These are phyloP conservation scores for Micractinium conductrix DNA, from an alignment of 139 green algal species.

Conservation along the genomic window DNA sequence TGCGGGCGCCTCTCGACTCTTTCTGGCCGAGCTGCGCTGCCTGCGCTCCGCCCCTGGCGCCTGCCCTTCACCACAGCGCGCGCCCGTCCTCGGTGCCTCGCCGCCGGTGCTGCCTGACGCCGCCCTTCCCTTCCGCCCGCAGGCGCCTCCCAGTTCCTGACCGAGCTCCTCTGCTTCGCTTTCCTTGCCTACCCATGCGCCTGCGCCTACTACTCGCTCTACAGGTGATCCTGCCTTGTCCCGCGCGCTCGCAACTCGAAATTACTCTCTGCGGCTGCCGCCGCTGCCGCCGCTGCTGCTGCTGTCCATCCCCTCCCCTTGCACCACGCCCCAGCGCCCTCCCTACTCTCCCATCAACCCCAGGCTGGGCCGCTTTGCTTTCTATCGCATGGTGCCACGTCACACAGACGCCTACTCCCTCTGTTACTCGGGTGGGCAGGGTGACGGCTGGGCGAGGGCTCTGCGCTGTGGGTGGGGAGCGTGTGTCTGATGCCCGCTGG, in stretches of 20 bases:
- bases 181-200: constrained; percentile 53
- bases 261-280: too few species aligned
- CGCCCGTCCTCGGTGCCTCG: too few species aligned
- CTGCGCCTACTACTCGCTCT: constrained; percentile 58
- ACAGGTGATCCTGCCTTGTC: too few species aligned
- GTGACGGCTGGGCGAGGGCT: not conserved
- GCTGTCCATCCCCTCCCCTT: not conserved
- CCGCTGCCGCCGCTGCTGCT: not conserved
- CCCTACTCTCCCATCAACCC: not conserved
- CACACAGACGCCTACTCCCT: constrained; percentile 69
- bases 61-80: too few species aligned
- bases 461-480: too few species aligned
- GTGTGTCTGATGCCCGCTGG: too few species aligned
- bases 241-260: too few species aligned
- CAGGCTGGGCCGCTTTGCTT: constrained; percentile 59
- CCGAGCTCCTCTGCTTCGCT: constrained; percentile 53
- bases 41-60: too few species aligned
- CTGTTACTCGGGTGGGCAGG: constrained; percentile 50
- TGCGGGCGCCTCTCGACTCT: too few species aligned
- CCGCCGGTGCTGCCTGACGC: too few species aligned
- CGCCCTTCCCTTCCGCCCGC: not conserved
- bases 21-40: too few species aligned
- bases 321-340: not conserved
- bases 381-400: constrained; percentile 67
- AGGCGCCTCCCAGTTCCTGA: constrained; percentile 14